phyloP scores from a whole-genome alignment of 257 asterid species.

The Nicotiana noctiflora region DNA sequence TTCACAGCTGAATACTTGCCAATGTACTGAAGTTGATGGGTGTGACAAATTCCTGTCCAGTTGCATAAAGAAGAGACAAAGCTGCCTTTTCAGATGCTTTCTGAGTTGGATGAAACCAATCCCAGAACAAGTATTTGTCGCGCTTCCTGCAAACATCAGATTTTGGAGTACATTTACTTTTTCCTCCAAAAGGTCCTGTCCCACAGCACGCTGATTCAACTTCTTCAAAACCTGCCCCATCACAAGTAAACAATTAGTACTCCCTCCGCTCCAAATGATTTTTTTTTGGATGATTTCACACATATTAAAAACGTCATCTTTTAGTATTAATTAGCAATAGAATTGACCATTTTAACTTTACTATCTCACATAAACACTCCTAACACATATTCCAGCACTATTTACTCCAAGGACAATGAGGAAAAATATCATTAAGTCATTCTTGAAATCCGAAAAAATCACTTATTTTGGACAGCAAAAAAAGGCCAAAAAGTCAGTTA shows the following conservation, averaged over 20 bases:
- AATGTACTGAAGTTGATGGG: conserved; percentile 24
- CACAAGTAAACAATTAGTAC: not conserved
- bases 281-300: no score
- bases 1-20: conserved; percentile 11
- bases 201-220: conserved; percentile 57
- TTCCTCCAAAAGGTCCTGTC: conserved; percentile 28
- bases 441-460: no score
- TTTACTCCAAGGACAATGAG: no score
- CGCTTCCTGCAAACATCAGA: conserved; percentile 39
- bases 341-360: no score
- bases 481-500: no score
- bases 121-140: conserved; percentile 39
- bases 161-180: conserved; percentile 22
- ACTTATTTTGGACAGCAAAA: no score
- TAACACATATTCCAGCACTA: no score
- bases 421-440: no score
- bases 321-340: no score
- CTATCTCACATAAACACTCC: no score
- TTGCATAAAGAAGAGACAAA: conserved; percentile 6
- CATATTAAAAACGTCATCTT: no score
- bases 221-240: conserved; percentile 18
- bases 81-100: conserved; percentile 40
- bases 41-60: conserved; percentile 13
- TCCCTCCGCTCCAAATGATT: no score
- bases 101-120: conserved; percentile 52